Base-by-base conservation (phyloP, 768 basidiomycete species). In the Leucocoprinus sp. region DNA sequence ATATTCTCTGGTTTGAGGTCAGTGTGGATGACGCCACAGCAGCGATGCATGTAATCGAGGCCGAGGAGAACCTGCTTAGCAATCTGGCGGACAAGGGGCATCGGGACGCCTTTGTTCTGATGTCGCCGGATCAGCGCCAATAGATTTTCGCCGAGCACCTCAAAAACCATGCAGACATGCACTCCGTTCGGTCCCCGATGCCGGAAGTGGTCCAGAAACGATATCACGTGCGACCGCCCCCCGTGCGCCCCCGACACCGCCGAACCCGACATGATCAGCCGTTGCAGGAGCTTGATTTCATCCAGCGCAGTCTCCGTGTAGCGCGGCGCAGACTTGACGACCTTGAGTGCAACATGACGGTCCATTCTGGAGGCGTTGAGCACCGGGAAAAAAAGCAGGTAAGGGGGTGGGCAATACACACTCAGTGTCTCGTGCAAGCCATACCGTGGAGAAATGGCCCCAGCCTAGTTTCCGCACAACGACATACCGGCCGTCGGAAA, bases 81-180 rank as follows among this genome's bases (percentile, higher is more conserved):
- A 55, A 98, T 97, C 64, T 98, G 96, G 58, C 84, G 85, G 53
- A 95, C 91, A 53, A 98, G 68, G 40, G 72, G 82, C 73, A 91
- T 88, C 11, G 95, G 93, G 1, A 98, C 93, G 52, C 95, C 95
- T 56, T 95, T 93, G 68, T 92, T 93, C 71, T 98, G 93, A 68
- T 98, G 92, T 8, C 95, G 80, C 66, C 96, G 97, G 75, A 98
- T 96, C 56, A 99, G 77, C 4, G 86, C 93, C 2, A 98, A 78
- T 2, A 99, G 71, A 61, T 95, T 97, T 67, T 99, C 95, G 50
- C 95, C 96, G 7, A 99, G 77, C 19, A 98, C 96, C 64, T 99
- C 96, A 58, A 97, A 97, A 11, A 96, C 93, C 96, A 99, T 98
- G 74, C 96, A 98, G 54, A 99, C 88, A 65, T 99, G 96, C 12